A percentile compares a stretch with the other conserved stretches of the same genome.
Conservation (phyloP, 2,329 filamentous ascomycete species). For the Botrytis paeoniae region DNA sequence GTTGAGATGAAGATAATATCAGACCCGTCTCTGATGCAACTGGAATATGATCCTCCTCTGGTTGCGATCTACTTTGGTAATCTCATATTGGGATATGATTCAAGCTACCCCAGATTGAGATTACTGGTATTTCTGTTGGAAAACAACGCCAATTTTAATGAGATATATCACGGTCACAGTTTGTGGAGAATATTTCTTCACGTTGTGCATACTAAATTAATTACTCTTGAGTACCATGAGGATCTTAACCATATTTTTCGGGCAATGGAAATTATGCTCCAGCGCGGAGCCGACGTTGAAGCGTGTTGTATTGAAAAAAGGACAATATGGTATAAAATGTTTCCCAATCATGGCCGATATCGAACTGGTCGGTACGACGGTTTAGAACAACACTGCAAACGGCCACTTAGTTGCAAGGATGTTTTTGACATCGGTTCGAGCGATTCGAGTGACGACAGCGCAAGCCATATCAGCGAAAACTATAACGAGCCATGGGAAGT, state of each 20-base stretch:
- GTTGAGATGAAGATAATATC: not conserved
- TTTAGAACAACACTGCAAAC: too few relatives aligned
- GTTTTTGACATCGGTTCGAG: too few relatives aligned
- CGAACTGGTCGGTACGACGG: too few relatives aligned
- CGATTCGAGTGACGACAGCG: too few relatives aligned
- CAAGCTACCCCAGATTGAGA: not conserved
- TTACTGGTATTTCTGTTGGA: not conserved
- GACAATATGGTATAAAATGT: fast-evolving
- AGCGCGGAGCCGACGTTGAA: not conserved
- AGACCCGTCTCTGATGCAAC: not conserved
- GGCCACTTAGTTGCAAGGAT: too few relatives aligned
- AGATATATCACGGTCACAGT: not conserved
- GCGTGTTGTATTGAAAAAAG: too few relatives aligned
- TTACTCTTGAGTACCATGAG: fast-evolving
- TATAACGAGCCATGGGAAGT: too few relatives aligned
- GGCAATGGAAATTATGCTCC: not conserved
- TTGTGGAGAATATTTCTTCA: not conserved
- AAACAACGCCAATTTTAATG: not conserved
- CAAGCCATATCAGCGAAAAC: too few relatives aligned
- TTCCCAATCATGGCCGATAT: too few relatives aligned
- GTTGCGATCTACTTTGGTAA: fast-evolving
- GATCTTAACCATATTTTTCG: not conserved
- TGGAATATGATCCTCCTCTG: not conserved
- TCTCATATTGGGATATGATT: fast-evolving
- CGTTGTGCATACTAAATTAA: not conserved